Evolutionary conservation across 257 asterid species (phyloP), one percentile per base, ranked within the genome.

Genomic region (Nicotiana tabacum): DNA sequence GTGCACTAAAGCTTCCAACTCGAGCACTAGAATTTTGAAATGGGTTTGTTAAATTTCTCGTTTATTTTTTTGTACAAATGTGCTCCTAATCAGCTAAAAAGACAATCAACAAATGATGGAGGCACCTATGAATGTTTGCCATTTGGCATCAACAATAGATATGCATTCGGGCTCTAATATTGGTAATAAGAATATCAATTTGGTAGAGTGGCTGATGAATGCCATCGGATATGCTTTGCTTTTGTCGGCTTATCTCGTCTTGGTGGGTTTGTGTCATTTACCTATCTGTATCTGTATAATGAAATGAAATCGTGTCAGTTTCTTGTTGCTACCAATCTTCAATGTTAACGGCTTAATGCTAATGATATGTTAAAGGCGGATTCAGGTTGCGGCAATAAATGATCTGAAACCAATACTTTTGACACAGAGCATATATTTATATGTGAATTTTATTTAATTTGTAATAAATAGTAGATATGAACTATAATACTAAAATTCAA

Each of bases 201-300:
- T 82, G 62, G 66, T 56, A 29, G 57, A 83, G 30, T 37, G 39
- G 85, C 27, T n/a, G 56, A 46, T 57, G 65, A 62, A 69, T 13
- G 72, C 6, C 81, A 39, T 77, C 82, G 92, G 90, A 90, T 76
- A 43, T 48, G 62, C 62, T 64, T 88, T 90, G 90, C 81, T 89
- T 87, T 87, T 64, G 82, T 88, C 85, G 88, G 90, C 92, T 90
- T 89, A 88, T 91, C 97, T 84, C 82, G 53, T 85, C 77, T 64
- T 81, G 86, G 85, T 89, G 92, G 89, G 90, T 82, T 86, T 89
- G 83, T 87, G 91, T 90, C 93, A 90, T 83, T 21, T 29, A 66
- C 32, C 5, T 2, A n/a, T 39, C 12, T 30, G 21, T 21, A 21
- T 21, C 21, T 21, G 56, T 30, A 58, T 77, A 68, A 82, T 57